Evolutionary conservation across 352 stramenopile genomes (phyloP).

Genomic region (Globisporangium solare): DNA sequence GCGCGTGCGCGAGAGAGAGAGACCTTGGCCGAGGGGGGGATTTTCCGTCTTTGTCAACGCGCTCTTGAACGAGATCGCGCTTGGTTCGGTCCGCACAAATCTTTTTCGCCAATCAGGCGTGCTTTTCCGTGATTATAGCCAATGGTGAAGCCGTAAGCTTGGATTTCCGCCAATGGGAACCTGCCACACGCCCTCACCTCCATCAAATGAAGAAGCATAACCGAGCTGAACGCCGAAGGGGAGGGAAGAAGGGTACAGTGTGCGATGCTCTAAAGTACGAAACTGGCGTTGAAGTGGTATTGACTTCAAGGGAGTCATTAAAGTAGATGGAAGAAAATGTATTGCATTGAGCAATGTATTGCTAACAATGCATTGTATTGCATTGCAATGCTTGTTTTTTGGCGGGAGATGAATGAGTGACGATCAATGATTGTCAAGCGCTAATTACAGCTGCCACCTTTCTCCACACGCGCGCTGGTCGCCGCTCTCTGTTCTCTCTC

Average conservation of each 20-base stretch:
- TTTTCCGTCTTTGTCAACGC: conserved; percentile 8
- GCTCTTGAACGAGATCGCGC: conserved; percentile 5
- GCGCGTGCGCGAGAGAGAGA: too few relatives aligned
- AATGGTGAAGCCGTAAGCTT: background rate
- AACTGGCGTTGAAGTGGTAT: background rate
- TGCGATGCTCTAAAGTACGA: background rate
- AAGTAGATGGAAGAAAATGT: too few relatives aligned
- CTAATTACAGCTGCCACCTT: background rate
- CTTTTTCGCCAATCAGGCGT: conserved; percentile 1
- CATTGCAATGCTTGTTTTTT: background rate
- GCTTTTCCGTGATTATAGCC: background rate
- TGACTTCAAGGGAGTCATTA: background rate
- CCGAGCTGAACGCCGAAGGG: too few relatives aligned
- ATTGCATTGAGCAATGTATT: too few relatives aligned
- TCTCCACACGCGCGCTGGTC: background rate
- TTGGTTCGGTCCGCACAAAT: conserved; percentile 2
- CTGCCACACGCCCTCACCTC: conserved; percentile 25
- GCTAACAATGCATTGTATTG: background rate
- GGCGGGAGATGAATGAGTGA: background rate
- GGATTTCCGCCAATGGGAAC: conserved; percentile 22
- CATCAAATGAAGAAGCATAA: background rate
- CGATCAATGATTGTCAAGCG: background rate
- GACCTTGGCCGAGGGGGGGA: conserved; percentile 10
- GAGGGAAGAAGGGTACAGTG: background rate
- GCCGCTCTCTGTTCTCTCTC: conserved; percentile 1